phyloP scores from a whole-genome alignment of 345 rosid species.

The Lumnitzera littorea region DNA sequence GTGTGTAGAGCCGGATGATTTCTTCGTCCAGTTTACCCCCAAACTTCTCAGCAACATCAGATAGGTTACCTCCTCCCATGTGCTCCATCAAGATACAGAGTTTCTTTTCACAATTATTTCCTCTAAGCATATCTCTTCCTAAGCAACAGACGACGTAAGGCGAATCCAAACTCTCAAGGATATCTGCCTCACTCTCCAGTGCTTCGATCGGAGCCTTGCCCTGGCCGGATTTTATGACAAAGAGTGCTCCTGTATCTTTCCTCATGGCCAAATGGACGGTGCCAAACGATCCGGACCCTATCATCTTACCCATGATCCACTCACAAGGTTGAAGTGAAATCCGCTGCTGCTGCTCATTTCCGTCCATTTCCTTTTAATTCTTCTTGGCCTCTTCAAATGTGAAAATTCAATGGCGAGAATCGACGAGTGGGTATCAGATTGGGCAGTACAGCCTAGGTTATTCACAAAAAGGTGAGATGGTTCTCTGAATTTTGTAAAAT shows the following conservation, averaged over 20 bases:
- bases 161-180: slow-evolving; percentile 21
- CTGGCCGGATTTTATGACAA: slow-evolving; percentile 21
- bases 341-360: neutral
- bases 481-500: too few species aligned
- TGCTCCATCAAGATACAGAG: slow-evolving; percentile 30
- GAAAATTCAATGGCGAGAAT: neutral
- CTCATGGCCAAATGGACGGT: slow-evolving; percentile 28
- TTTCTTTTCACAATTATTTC: slow-evolving; percentile 1
- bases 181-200: slow-evolving; percentile 19
- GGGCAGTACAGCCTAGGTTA: neutral
- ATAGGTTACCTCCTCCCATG: slow-evolving; percentile 29
- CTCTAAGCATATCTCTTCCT: slow-evolving; percentile 13
- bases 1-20: slow-evolving; percentile 15
- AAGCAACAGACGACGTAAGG: slow-evolving; percentile 20
- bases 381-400: neutral
- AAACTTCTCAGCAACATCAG: slow-evolving; percentile 18
- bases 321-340: slow-evolving; percentile 5
- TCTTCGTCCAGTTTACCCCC: slow-evolving; percentile 29
- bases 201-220: slow-evolving; percentile 8
- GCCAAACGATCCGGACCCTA: slow-evolving; percentile 29
- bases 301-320: slow-evolving; percentile 26
- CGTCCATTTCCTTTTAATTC: slow-evolving; percentile 8
- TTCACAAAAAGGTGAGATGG: too few species aligned
- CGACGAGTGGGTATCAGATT: neutral
- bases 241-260: slow-evolving; percentile 19